Base-by-base conservation (phyloP, 225 moss, liverwort and hornwort genomes). In the Bryum argenteum region DNA sequence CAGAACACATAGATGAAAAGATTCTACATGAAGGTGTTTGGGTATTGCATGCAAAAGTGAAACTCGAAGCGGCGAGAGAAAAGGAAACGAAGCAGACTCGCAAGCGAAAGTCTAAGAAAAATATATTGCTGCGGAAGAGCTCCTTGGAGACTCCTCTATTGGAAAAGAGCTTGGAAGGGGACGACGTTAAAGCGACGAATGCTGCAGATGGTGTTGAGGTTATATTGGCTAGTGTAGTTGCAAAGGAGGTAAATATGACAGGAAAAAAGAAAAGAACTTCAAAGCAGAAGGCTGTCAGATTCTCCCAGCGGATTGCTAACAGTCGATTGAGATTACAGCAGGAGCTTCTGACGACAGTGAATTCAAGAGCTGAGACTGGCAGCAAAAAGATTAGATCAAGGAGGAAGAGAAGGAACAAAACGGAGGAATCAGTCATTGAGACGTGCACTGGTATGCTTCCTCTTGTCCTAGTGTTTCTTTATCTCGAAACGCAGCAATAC, bases 51-150 rank as follows among this genome's bases (percentile, higher is more conserved):
- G 81, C 81, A 14, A 83, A 76, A 79, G 33, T 76, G 73, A 81
- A 84, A 77, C 87, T 87, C 21, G 72, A 84, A 44, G 73, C 77
- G 71, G 87, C 87, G 47, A 84, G 54, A 64, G 60, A 66, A 19
- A 81, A 79, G 68, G 65, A 79, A 74, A 50, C 51, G 19, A 79
- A 74, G 58, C 10, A n/a, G 8, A 57, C 54, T 77, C 60, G 67
- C 21, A 76, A 79, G 58, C 73, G 76, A 18, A 70, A 44, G 33
- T 64, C 37, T 44, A 81, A 69, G 76, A 81, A 74, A 71, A 67
- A 65, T 17, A 58, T 33, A 11, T 13, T 63, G 71, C 57, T 67
- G 54, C 63, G 63, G 44, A 75, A 55, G 66, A 74, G 55, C 51
- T 54, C 56, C 60, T 44, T 23, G 48, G 63, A 68, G 39, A 19